phyloP scores from a whole-genome alignment of 768 basidiomycete genomes.

The Holtermanniella nyarrowii region DNA sequence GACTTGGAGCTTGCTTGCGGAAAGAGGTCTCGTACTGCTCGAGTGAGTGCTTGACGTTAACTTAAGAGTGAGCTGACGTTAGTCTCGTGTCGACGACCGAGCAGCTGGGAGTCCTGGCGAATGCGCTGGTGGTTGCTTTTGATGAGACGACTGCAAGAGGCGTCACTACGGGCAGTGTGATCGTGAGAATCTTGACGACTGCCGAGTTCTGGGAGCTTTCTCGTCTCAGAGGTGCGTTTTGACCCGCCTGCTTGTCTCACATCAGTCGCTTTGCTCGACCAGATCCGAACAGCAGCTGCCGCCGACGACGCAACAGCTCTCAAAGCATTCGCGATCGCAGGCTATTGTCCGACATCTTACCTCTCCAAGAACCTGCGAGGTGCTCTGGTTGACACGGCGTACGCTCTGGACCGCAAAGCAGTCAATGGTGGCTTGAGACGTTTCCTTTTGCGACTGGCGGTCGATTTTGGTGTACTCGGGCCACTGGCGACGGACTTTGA shows the following conservation, averaged over 20 bases:
- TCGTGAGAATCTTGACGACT: constrained; percentile 4
- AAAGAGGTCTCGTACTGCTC: constrained; percentile 3
- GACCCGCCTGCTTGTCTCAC: not conserved
- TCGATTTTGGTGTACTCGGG: not conserved
- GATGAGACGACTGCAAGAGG: not conserved
- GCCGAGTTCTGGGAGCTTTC: constrained; percentile 21
- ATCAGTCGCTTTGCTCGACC: not conserved
- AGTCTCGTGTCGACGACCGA: not conserved
- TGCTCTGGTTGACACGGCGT: not conserved
- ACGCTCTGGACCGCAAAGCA: not conserved
- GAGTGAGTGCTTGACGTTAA: constrained; percentile 9
- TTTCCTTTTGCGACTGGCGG: not conserved
- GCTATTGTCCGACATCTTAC: not conserved
- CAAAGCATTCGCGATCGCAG: not conserved
- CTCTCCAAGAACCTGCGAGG: not conserved
- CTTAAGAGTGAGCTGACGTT: not conserved
- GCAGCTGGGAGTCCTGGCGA: not conserved
- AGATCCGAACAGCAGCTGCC: not conserved
- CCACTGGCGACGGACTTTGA: constrained; percentile 1
- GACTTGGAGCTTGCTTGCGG: constrained; percentile 3
- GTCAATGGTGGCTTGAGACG: not conserved
- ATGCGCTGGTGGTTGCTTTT: not conserved
- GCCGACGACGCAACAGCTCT: too few relatives aligned
- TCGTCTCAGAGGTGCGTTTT: constrained; percentile 11
- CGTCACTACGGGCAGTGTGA: not conserved